Conservation (phyloP, 768 basidiomycete genomes). For the Leccinellum rugosiceps region DNA sequence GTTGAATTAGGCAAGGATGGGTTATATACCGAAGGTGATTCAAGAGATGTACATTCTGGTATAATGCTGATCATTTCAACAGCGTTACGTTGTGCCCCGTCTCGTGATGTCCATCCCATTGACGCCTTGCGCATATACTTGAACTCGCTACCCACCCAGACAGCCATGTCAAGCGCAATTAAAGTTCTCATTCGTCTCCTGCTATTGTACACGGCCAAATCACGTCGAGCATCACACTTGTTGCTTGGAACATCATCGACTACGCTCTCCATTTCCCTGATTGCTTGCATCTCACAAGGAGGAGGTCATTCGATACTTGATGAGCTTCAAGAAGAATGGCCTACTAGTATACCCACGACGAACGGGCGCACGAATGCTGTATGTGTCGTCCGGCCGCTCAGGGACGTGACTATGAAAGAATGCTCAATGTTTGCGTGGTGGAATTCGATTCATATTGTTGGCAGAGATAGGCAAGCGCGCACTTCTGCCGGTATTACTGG, state of each 20-base stretch:
- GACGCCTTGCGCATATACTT: slow-evolving; percentile 50
- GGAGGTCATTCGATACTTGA: slow-evolving; percentile 68
- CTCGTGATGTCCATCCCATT: slow-evolving; percentile 15
- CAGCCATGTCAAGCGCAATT: slow-evolving; percentile 59
- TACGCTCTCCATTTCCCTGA: slow-evolving; percentile 67
- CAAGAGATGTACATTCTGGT: neutral
- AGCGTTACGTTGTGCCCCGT: slow-evolving; percentile 24
- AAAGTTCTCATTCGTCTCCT: slow-evolving; percentile 63
- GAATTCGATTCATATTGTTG: slow-evolving; percentile 52
- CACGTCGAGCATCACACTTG: slow-evolving; percentile 65
- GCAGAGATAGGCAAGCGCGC: slow-evolving; percentile 43
- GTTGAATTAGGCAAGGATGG: slow-evolving; percentile 57
- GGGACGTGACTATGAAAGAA: slow-evolving; percentile 76
- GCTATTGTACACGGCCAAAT: slow-evolving; percentile 61
- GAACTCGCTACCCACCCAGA: slow-evolving; percentile 67
- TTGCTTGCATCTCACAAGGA: slow-evolving; percentile 73
- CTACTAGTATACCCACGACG: slow-evolving; percentile 20
- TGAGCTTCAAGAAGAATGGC: slow-evolving; percentile 74
- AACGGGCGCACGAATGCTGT: slow-evolving; percentile 26
- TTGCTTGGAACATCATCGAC: slow-evolving; percentile 80
- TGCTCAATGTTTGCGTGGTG: slow-evolving; percentile 79
- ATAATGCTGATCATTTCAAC: slow-evolving; percentile 2
- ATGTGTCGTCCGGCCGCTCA: slow-evolving; percentile 61
- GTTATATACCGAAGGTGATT: slow-evolving; percentile 29
- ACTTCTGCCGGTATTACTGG: slow-evolving; percentile 58